Evolutionary conservation across 1,139 yeast genomes (phyloP), one percentile per base, ranked within the genome.

Genomic region (Lodderomyces beijingensis): DNA sequence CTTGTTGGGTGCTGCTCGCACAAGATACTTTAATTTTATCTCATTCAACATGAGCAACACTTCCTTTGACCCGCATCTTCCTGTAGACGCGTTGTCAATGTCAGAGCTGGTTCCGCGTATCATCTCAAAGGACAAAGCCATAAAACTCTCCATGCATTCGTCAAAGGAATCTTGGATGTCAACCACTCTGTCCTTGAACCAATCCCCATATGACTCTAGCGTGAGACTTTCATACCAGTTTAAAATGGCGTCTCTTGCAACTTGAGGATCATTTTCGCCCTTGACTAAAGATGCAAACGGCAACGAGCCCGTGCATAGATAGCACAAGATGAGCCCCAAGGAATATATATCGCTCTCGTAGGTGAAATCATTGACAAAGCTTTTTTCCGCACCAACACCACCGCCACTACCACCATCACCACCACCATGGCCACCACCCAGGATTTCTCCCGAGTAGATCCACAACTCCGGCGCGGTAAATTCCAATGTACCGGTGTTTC

Each of bases 391-490:
- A 19, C 10, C 21, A 19, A 7, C 10, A n/a, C 14, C 25, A 9
- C 22, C 20, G 4, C 10, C 15, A 4, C 44, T 45, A 24, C 39
- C 31, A 7, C 44, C 34, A 2, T 55, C 51, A 12, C 54, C 61
- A 33, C 38, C 16, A n/a, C n/a, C n/a, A n/a, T n/a, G n/a, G 8
- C n/a, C 22, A 9, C 22, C 20, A 4, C 10, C 15, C 24, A 23
- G 26, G 14, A 16, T 26, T 8, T 31, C 25, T 14, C 55, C 62
- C 13, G 61, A 47, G 30, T 46, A 57, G 2, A 62, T 51, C 50
- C 87, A 65, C 10, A 86, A 65, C 45, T 86, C 95, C 0, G 95
- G 96, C 0, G 95, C 95, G 18, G 89, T 79, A 46, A 79, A 87
- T 50, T 86, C 96, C 16, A 86, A 51, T 0, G 96, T 87, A 0